A percentile compares a stretch with the other conserved stretches of the same genome.
phyloP scores from a whole-genome alignment of 306 rosid genomes.

The Ammopiptanthus mongolicus region DNA sequence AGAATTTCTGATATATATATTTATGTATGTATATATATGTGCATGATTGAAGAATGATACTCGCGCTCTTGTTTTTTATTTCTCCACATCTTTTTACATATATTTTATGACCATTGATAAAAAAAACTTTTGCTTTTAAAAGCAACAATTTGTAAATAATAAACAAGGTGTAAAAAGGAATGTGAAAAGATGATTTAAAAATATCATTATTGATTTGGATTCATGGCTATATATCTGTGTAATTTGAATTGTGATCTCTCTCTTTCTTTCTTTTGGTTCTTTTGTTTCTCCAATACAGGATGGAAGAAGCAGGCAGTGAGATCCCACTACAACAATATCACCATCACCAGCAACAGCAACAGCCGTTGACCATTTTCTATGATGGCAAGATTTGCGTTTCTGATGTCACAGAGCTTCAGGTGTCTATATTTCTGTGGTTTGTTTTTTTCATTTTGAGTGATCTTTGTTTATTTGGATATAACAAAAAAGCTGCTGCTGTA shows the following conservation, averaged over 20 bases:
- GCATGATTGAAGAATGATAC: no score
- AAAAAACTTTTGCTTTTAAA: no score
- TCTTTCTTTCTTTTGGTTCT: not conserved
- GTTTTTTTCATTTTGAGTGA: not conserved
- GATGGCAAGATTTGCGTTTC: conserved; percentile 52
- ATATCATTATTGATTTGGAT: no score
- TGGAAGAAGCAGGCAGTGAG: conserved; percentile 19
- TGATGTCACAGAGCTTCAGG: conserved; percentile 76
- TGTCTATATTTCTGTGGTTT: not conserved
- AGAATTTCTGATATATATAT: no score
- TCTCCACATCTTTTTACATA: no score
- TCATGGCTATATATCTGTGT: no score
- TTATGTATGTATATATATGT: no score
- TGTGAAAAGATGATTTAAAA: no score
- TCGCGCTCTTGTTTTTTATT: no score
- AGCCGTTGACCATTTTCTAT: conserved; percentile 60
- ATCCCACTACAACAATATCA: conserved; percentile 2
- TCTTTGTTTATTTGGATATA: not conserved
- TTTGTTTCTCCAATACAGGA: conserved; percentile 4
- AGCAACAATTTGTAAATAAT: no score
- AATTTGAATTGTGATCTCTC: not conserved
- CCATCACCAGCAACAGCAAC: conserved; percentile 8
- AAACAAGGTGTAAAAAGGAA: no score
- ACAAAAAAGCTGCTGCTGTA: not conserved
- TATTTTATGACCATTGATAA: no score